Conservation (phyloP, 257 asterid genomes). For the Cordia subcordata region DNA sequence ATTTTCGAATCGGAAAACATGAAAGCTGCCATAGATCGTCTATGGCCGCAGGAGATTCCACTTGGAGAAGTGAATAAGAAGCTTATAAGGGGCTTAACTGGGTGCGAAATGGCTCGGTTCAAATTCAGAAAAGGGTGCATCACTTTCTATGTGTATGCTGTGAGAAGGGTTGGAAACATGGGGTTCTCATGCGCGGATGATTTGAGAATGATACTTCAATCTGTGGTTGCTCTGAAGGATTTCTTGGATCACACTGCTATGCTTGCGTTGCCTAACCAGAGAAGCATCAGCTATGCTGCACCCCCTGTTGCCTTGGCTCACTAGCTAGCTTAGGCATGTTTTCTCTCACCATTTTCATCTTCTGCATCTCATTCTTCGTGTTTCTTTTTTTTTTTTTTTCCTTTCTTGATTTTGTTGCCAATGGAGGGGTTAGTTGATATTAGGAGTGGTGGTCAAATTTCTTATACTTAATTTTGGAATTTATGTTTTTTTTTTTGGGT, state of each 20-base stretch:
- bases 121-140: conserved; percentile 88
- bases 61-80: conserved; percentile 89
- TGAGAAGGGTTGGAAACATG: conserved; percentile 46
- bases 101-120: conserved; percentile 83
- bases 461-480: too few species aligned
- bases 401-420: too few species aligned
- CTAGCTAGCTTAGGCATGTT: conserved; percentile 32
- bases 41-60: conserved; percentile 89
- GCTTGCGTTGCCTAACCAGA: conserved; percentile 95
- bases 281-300: conserved; percentile 49
- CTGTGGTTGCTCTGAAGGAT: conserved; percentile 83
- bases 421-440: too few species aligned
- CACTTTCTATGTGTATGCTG: conserved; percentile 90
- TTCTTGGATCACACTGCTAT: conserved; percentile 96
- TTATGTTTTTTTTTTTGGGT: too few species aligned
- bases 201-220: conserved; percentile 52
- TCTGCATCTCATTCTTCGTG: too few species aligned
- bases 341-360: background rate
- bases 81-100: conserved; percentile 57
- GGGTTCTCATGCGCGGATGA: conserved; percentile 77
- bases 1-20: conserved; percentile 75
- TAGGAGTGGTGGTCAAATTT: too few species aligned
- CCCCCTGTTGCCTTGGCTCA: conserved; percentile 54
- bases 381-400: background rate
- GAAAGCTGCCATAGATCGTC: conserved; percentile 49